phyloP scores from a whole-genome alignment of 441 rosid species.

The Eutrema salsugineum region DNA sequence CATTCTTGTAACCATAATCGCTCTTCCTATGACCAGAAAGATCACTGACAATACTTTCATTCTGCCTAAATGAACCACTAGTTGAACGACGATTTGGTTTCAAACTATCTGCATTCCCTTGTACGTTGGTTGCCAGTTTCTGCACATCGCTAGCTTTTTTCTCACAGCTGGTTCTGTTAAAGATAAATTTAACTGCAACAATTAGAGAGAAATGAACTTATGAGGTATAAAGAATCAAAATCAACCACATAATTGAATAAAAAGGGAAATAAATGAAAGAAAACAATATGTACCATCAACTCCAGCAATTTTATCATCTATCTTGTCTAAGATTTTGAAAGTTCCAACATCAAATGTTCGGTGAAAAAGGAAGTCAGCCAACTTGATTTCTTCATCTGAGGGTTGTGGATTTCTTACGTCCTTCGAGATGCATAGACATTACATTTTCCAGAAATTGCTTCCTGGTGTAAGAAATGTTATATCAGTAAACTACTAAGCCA shows the following conservation, averaged over 20 bases:
- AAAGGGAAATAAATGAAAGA: neutral
- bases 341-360: constrained; percentile 64
- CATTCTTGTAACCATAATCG: constrained; percentile 3
- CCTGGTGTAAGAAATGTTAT: constrained; percentile 38
- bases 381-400: constrained; percentile 44
- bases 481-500: neutral
- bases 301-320: constrained; percentile 59
- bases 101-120: neutral
- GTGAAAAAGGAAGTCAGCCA: constrained; percentile 57
- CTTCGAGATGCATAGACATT: constrained; percentile 62
- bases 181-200: constrained; percentile 55
- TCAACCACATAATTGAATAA: neutral
- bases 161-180: constrained; percentile 40
- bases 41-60: neutral
- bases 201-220: constrained; percentile 21
- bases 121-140: constrained; percentile 12
- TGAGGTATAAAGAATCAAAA: constrained; percentile 9
- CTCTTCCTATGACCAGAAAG: constrained; percentile 4
- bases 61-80: constrained; percentile 9
- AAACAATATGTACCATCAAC: constrained; percentile 45
- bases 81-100: constrained; percentile 1
- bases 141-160: constrained; percentile 29
- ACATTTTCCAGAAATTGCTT: constrained; percentile 77
- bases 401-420: constrained; percentile 63
- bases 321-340: constrained; percentile 34